Conservation (phyloP, 1,284 basidiomycete genomes). For the Microstroma glucosiphilum region DNA sequence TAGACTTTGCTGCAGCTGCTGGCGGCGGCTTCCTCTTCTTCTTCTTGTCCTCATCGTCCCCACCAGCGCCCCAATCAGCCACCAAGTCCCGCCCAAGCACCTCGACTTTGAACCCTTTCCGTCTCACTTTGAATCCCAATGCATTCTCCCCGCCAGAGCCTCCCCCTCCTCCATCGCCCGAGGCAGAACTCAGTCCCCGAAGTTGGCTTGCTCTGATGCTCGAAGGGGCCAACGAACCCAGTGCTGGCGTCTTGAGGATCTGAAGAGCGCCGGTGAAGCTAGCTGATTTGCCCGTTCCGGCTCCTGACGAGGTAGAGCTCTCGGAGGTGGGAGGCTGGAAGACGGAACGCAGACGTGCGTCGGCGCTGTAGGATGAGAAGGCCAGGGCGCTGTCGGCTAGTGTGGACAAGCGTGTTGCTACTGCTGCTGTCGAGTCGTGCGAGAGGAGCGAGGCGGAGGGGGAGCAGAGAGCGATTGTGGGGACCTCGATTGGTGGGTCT, state of each 20-base stretch:
- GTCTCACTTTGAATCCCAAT: background rate
- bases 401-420: background rate
- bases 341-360: background rate
- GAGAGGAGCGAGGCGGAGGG: background rate
- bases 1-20: background rate
- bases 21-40: background rate
- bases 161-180: background rate
- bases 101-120: constrained; percentile 6
- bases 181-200: background rate
- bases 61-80: background rate
- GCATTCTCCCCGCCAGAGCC: background rate
- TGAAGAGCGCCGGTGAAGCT: constrained; percentile 2
- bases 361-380: background rate
- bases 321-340: background rate
- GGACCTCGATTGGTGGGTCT: background rate
- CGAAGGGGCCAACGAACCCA: background rate
- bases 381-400: constrained; percentile 5
- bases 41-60: background rate
- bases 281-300: background rate
- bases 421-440: background rate
- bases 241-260: background rate
- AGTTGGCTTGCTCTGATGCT: background rate
- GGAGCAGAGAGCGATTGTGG: background rate
- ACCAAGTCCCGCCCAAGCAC: constrained; percentile 5
- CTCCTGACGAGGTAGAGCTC: background rate